Percentiles rank a stretch among this genome's conserved stretches.
phyloP scores from a whole-genome alignment of 768 basidiomycete genomes.

The Suillus subluteus region DNA sequence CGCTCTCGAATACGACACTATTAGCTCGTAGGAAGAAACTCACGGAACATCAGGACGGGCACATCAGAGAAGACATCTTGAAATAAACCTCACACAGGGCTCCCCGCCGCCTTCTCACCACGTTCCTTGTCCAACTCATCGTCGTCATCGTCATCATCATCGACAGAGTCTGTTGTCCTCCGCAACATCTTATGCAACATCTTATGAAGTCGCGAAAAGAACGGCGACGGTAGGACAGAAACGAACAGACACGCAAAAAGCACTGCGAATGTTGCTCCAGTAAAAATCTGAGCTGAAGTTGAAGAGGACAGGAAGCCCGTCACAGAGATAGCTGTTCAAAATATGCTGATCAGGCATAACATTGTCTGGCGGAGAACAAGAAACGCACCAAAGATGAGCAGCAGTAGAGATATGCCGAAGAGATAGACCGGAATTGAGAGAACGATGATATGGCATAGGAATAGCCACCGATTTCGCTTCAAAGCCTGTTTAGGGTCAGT shows the following conservation, averaged over 20 bases:
- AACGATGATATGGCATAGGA: conserved; percentile 2
- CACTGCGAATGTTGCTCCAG: not conserved
- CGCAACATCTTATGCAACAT: not conserved
- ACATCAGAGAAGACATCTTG: not conserved
- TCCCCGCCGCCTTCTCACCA: not conserved
- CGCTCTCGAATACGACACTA: not conserved
- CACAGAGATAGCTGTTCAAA: not conserved
- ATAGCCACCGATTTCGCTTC: not conserved
- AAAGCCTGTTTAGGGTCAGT: not conserved
- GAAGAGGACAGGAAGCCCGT: conserved; percentile 6
- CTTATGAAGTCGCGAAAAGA: not conserved
- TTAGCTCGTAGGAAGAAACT: not conserved
- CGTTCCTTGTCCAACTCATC: not conserved
- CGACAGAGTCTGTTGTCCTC: no score
- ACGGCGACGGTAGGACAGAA: conserved; percentile 1
- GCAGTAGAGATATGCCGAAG: not conserved
- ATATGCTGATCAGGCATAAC: not conserved
- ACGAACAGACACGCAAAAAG: not conserved
- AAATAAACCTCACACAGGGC: not conserved
- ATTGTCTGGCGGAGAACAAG: not conserved
- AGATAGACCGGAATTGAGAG: not conserved
- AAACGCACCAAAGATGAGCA: conserved; percentile 1
- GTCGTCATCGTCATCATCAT: not conserved
- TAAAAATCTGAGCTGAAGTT: not conserved
- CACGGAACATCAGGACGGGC: not conserved